Base-by-base conservation (phyloP, 2,329 filamentous ascomycete genomes). In the Immersiporthe knoxdaviesiana region DNA sequence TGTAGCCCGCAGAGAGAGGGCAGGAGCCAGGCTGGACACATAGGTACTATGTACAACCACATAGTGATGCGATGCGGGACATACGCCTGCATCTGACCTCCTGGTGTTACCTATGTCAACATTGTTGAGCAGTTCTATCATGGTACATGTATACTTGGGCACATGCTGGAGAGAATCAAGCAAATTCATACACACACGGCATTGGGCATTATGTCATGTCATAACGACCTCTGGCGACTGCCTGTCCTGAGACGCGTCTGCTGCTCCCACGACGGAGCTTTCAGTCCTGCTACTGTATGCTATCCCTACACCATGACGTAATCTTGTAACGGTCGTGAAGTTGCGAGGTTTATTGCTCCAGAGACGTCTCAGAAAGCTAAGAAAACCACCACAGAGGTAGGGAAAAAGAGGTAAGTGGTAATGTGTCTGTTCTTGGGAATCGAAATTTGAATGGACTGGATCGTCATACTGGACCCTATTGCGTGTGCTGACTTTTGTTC, bases 241-340 rank as follows among this genome's bases (percentile, higher is more conserved):
- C 11, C 16, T 16, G 14, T 32, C 37, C 35, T 50, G 41, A 50
- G 61, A 63, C 61, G 60, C 60, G 60, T 27, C 60, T 50, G 12
- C 56, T 47, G 14, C 18, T 63, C 61, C 39, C 41, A 41, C 39
- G 27, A 63, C 61, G 61, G 61, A 63, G 61, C 61, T 63, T 63
- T 63, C 61, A 63, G 39, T 63, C 61, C 61, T 47, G 27, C 44
- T 30, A 12, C 60, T n/a, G 44, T 8, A 11, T 37, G 14, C 41
- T 11, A 59, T 18, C 35, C 59, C 35, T 62, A 30, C 61, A 21
- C 24, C 41, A 63, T 63, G 61, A 63, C 61, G 61, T 63, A 63
- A 44, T 41, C 30, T 16, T 21, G 35, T 37, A 62, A 41, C 59
- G n/a, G 59, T 10, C 37, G 4, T 50, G 47, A n/a, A n/a, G 47